These are phyloP conservation scores for Zasmidium cellare DNA, from an alignment of 2,329 filamentous ascomycete genomes.

Conservation along the genomic window DNA sequence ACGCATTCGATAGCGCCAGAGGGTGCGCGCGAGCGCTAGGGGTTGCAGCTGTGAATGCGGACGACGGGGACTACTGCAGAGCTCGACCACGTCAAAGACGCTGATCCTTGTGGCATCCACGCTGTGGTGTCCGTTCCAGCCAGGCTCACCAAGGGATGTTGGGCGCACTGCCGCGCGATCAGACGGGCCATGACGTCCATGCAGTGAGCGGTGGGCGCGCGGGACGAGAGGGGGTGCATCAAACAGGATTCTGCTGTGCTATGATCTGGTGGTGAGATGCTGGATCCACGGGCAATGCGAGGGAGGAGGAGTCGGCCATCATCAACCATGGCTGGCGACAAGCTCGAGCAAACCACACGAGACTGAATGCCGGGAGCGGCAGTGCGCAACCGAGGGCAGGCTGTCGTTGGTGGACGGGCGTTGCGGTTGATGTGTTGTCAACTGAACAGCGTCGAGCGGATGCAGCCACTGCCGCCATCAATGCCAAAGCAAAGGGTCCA, in stretches of 20 bases:
- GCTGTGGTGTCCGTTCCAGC: constrained; percentile 16
- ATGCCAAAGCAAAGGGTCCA: constrained; percentile 15
- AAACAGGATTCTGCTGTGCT: constrained; percentile 18
- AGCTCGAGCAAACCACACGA: constrained; percentile 24
- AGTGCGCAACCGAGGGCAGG: constrained; percentile 25
- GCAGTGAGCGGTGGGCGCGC: constrained; percentile 12
- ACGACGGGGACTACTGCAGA: constrained; percentile 27
- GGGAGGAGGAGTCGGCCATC: constrained; percentile 2
- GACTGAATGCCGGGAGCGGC: constrained; percentile 11
- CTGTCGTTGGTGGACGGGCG: constrained; percentile 13
- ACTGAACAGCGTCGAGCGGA: constrained; percentile 15
- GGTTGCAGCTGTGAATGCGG: constrained; percentile 6
- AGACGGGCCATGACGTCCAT: constrained; percentile 14
- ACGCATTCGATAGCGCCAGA: constrained; percentile 21
- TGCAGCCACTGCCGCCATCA: constrained; percentile 24
- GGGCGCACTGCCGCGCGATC: constrained; percentile 8
- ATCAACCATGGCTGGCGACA: neutral
- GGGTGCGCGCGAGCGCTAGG: constrained; percentile 19
- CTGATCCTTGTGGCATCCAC: constrained; percentile 21
- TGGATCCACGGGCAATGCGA: constrained; percentile 4
- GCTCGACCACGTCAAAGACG: constrained; percentile 26
- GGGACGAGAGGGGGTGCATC: constrained; percentile 7
- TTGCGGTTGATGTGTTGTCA: constrained; percentile 31
- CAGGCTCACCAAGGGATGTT: constrained; percentile 11
- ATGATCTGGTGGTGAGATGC: constrained; percentile 7